A percentile compares a stretch with the other conserved stretches of the same genome.
These are phyloP conservation scores for Lolium perenne DNA, from an alignment of 176 grass and related monocot species.

Conservation along the genomic window DNA sequence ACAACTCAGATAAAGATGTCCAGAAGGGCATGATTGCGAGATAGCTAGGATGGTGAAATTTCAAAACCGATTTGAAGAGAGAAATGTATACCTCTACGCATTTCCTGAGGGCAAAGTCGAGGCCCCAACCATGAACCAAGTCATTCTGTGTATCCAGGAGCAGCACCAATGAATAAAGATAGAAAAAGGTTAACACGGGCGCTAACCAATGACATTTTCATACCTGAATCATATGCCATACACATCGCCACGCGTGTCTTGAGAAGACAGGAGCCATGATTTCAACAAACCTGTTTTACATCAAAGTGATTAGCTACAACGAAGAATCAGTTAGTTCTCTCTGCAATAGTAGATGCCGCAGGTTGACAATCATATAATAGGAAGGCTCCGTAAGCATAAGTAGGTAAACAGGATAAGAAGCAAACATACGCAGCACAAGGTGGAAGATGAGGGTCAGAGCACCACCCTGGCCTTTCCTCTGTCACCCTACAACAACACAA, in stretches of 20 bases:
- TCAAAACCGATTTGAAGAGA: background rate
- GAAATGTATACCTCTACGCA: constrained; percentile 70
- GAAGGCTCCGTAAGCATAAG: background rate
- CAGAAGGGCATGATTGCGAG: background rate
- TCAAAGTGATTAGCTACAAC: background rate
- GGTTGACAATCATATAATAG: background rate
- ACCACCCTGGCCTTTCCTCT: constrained; percentile 68
- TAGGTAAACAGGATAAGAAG: constrained; percentile 11
- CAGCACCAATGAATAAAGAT: constrained; percentile 1
- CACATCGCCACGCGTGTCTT: constrained; percentile 74
- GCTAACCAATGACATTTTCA: background rate
- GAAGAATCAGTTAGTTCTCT: background rate
- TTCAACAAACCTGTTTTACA: constrained; percentile 68
- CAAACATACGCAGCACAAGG: constrained; percentile 70
- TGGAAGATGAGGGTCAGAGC: constrained; percentile 64
- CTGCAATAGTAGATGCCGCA: background rate
- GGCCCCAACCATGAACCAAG: constrained; percentile 94
- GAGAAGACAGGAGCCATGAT: constrained; percentile 88
- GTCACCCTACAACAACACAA: constrained; percentile 54
- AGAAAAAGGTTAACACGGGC: background rate
- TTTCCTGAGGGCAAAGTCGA: constrained; percentile 79
- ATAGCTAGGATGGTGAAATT: background rate
- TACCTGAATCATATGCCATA: constrained; percentile 93
- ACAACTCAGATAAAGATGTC: background rate
- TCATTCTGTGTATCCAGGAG: constrained; percentile 64